These are phyloP conservation scores for Mimosa bimucronata DNA, from an alignment of 306 rosid species.

Conservation along the genomic window DNA sequence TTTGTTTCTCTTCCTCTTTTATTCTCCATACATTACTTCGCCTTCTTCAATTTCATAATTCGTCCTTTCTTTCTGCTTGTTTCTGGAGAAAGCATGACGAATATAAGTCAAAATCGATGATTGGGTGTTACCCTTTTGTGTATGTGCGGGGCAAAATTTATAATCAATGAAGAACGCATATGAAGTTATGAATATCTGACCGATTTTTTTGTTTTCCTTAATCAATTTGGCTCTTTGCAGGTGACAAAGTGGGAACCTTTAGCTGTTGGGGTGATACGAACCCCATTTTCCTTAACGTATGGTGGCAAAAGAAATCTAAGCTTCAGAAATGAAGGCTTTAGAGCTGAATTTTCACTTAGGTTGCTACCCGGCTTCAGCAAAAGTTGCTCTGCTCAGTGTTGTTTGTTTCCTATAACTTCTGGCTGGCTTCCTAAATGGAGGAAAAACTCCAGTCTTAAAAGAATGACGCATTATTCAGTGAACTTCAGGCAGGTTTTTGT, in stretches of 20 bases:
- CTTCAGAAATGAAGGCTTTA: slow-evolving; percentile 24
- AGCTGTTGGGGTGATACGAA: slow-evolving; percentile 36
- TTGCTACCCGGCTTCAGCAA: slow-evolving; percentile 36
- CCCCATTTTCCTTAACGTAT: slow-evolving; percentile 26
- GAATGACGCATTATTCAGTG: slow-evolving; percentile 44
- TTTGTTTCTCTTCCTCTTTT: slow-evolving; percentile 5
- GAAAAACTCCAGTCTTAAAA: slow-evolving; percentile 40
- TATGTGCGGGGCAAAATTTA: background rate
- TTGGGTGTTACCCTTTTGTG: slow-evolving; percentile 16
- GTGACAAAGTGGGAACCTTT: slow-evolving; percentile 46
- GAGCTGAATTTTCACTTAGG: slow-evolving; percentile 43
- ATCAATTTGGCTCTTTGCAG: slow-evolving; percentile 44
- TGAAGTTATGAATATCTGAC: slow-evolving; percentile 1
- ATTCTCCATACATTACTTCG: background rate
- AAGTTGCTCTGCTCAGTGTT: slow-evolving; percentile 32
- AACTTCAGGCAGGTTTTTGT: slow-evolving; percentile 47
- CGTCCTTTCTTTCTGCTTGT: slow-evolving; percentile 20
- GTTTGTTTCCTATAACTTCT: slow-evolving; percentile 48
- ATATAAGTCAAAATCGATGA: background rate
- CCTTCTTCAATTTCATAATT: background rate
- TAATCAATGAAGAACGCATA: background rate
- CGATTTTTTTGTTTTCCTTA: background rate
- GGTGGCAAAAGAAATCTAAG: slow-evolving; percentile 27
- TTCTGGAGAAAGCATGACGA: background rate
- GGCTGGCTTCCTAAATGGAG: slow-evolving; percentile 39